Conservation (phyloP, 2,329 filamentous ascomycete species). For the Orbilia oligospora region DNA sequence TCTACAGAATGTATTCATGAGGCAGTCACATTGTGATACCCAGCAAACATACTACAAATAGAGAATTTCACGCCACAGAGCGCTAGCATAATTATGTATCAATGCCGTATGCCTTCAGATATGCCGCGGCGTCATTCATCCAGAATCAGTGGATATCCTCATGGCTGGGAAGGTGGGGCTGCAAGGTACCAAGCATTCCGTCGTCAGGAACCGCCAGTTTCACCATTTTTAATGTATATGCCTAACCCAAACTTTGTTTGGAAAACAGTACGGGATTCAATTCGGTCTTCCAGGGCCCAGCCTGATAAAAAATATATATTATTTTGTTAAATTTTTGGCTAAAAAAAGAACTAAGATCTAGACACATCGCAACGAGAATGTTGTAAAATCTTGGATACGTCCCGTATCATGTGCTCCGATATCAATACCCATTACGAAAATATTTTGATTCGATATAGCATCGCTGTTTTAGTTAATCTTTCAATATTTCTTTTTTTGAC, state of each 20-base stretch:
- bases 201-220: background rate
- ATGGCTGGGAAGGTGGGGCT: constrained; percentile 16
- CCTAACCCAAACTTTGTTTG: background rate
- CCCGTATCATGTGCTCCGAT: background rate
- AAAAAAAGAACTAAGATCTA: background rate
- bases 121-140: background rate
- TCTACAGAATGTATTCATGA: background rate
- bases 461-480: background rate
- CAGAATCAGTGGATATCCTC: background rate
- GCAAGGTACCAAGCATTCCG: constrained; percentile 21
- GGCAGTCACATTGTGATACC: background rate
- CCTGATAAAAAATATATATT: constrained; percentile 14
- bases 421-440: background rate
- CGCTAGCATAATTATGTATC: background rate
- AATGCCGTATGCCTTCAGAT: background rate
- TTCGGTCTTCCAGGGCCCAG: background rate
- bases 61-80: background rate
- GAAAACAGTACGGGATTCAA: background rate
- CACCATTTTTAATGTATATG: background rate
- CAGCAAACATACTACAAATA: constrained; percentile 5
- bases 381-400: background rate
- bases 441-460: background rate
- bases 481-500: background rate
- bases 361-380: background rate
- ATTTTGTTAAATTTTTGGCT: background rate